Percentiles rank a stretch among this genome's conserved stretches.
Conservation (phyloP, 306 rosid genomes). For the Corylus avellana region DNA sequence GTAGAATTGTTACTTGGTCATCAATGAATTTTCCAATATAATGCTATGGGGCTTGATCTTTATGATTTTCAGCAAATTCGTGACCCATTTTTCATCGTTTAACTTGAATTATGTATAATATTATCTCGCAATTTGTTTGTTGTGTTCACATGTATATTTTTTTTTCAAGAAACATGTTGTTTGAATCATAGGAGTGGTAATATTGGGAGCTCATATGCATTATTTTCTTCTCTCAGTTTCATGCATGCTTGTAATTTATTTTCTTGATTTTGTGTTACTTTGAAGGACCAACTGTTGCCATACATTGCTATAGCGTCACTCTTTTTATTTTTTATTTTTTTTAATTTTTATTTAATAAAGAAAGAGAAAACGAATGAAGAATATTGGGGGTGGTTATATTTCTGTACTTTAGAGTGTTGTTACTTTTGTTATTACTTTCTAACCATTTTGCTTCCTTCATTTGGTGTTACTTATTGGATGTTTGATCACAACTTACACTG, state of each 20-base stretch:
- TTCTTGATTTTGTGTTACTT: constrained; percentile 8
- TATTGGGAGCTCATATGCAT: constrained; percentile 2
- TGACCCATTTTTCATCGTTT: not conserved
- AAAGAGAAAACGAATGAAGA: not conserved
- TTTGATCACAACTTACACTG: constrained; percentile 8
- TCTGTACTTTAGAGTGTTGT: not conserved
- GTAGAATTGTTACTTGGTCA: not conserved
- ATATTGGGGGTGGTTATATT: not conserved
- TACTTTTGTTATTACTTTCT: constrained; percentile 17
- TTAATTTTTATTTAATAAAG: not conserved
- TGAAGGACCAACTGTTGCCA: not conserved
- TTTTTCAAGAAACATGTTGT: not conserved
- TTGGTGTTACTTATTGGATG: not conserved
- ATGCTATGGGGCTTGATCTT: not conserved
- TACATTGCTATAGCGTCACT: not conserved
- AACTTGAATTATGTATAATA: not conserved
- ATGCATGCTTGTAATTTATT: not conserved
- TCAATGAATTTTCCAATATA: not conserved
- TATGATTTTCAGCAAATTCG: not conserved
- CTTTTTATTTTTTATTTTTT: no score
- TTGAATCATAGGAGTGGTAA: not conserved
- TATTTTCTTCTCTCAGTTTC: not conserved
- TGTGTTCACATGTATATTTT: not conserved
- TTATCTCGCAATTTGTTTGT: not conserved
- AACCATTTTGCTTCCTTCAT: constrained; percentile 12